A percentile compares a stretch with the other conserved stretches of the same genome.
Conservation (phyloP, 441 rosid species). For the Aleurites moluccanus region DNA sequence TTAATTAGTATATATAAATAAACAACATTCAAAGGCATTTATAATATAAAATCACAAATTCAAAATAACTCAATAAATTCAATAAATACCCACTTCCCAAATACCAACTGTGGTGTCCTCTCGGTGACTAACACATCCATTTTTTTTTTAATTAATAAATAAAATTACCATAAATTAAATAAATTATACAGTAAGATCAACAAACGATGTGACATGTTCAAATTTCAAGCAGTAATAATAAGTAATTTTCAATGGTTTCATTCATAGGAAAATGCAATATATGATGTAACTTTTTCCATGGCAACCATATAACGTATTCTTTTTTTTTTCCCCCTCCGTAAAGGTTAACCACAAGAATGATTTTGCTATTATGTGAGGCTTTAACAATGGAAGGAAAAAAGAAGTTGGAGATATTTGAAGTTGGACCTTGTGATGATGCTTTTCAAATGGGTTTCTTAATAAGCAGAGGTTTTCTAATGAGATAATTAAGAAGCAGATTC, state of each 20-base stretch:
- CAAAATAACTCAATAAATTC: too few relatives aligned
- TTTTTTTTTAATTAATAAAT: too few relatives aligned
- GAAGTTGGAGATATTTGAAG: conserved; percentile 47
- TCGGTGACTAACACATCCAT: too few relatives aligned
- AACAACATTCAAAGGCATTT: too few relatives aligned
- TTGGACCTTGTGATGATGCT: conserved; percentile 51
- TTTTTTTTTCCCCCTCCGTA: not conserved
- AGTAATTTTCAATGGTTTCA: not conserved
- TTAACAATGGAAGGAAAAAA: conserved; percentile 20
- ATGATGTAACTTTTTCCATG: not conserved
- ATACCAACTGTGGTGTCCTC: too few relatives aligned
- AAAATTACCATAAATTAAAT: not conserved
- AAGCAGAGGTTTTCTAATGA: conserved; percentile 40
- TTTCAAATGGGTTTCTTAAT: conserved; percentile 47
- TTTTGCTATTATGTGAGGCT: conserved; percentile 7
- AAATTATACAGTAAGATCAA: not conserved
- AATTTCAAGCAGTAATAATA: not conserved
- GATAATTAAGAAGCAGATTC: conserved; percentile 52
- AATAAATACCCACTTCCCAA: too few relatives aligned
- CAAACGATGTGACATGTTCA: not conserved
- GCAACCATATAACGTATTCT: conserved; percentile 1
- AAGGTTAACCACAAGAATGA: not conserved
- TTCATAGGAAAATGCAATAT: not conserved
- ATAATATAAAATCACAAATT: too few relatives aligned
- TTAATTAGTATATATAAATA: too few relatives aligned